Conservation (phyloP, 306 rosid species). For the Cercis canadensis region DNA sequence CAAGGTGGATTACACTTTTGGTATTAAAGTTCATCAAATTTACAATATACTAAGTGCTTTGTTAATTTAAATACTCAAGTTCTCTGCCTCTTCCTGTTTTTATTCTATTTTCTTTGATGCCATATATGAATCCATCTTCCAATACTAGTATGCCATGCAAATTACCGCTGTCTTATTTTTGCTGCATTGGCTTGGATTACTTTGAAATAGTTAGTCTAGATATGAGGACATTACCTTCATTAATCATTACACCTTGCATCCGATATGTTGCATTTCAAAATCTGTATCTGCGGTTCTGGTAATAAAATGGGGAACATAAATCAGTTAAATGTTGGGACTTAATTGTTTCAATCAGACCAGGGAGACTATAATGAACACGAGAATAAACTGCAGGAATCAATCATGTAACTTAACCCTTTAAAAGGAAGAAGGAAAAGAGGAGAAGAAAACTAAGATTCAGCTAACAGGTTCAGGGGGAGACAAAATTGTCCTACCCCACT, state of each 20-base stretch:
- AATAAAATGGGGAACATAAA: not conserved
- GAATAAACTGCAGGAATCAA: not conserved
- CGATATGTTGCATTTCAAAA: not conserved
- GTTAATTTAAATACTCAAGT: not conserved
- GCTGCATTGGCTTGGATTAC: too few species aligned
- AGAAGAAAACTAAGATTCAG: not conserved
- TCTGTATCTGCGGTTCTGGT: not conserved
- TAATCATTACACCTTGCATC: too few species aligned
- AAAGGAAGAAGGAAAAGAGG: not conserved
- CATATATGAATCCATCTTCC: too few species aligned
- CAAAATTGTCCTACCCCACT: not conserved
- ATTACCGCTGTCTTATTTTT: too few species aligned
- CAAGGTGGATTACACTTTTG: not conserved
- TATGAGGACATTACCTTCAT: too few species aligned
- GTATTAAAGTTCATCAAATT: not conserved
- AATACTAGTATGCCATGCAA: too few species aligned
- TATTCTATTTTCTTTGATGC: not conserved
- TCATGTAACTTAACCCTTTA: not conserved
- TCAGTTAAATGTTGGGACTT: not conserved
- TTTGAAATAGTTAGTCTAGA: too few species aligned
- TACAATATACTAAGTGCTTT: not conserved
- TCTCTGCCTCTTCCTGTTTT: not conserved
- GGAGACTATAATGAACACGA: not conserved
- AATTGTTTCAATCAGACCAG: not conserved
- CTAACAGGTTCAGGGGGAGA: not conserved